Conservation (phyloP, 1,284 basidiomycete species). For the Farysia itapuensis region DNA sequence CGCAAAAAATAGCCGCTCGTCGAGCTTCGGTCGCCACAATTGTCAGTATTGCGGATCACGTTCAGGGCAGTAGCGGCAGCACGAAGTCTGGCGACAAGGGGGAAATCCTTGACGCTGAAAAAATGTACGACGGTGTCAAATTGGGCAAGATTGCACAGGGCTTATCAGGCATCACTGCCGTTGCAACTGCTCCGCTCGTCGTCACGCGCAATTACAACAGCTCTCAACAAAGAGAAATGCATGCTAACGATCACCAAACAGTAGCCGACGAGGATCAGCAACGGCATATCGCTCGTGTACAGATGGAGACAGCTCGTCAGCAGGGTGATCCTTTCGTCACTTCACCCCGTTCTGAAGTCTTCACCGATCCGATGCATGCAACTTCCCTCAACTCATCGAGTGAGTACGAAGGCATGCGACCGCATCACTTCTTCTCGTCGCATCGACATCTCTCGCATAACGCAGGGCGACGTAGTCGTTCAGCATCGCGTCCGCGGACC, state of each 20-base stretch:
- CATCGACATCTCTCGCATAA: slow-evolving; percentile 8
- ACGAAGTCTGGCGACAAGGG: not conserved
- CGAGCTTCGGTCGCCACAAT: not conserved
- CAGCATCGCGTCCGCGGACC: no score
- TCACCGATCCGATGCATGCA: not conserved
- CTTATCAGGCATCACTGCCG: slow-evolving; percentile 31
- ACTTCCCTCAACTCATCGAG: no score
- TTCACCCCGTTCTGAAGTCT: not conserved
- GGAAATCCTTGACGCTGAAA: no score
- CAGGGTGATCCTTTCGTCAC: slow-evolving; percentile 40
- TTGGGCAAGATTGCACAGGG: slow-evolving; percentile 35
- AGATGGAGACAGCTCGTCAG: slow-evolving; percentile 45
- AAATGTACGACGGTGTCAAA: slow-evolving; percentile 4
- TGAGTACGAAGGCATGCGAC: slow-evolving; percentile 1
- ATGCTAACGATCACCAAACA: slow-evolving; percentile 1
- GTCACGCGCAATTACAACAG: not conserved
- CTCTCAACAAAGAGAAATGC: not conserved
- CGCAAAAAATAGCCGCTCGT: not conserved
- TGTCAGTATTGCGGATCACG: slow-evolving; percentile 1
- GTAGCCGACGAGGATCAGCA: slow-evolving; percentile 15
- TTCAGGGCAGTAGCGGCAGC: slow-evolving; percentile 2
- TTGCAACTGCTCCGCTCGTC: slow-evolving; percentile 11
- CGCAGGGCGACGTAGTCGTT: no score
- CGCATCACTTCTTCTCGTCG: not conserved
- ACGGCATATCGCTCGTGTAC: slow-evolving; percentile 27